Evolutionary conservation across 148 eudicot species (phyloP).

Genomic region (Dianthus caryophyllus): DNA sequence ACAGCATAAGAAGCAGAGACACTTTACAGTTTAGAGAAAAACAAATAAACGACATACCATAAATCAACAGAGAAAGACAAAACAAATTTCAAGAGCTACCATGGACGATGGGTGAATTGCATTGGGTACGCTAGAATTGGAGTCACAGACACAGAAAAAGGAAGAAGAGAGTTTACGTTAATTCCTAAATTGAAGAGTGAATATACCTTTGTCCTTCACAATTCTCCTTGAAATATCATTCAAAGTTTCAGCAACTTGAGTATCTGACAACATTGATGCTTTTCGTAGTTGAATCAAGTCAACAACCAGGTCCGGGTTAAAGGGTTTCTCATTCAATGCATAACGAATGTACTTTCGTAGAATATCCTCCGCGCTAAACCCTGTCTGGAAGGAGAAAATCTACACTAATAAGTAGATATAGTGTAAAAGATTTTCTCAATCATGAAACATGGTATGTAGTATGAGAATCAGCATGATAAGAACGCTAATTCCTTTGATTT

Average conservation of each 20-base stretch:
- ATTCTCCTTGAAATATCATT: conserved; percentile 82
- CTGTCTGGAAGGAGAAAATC: conserved; percentile 54
- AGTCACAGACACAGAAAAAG: background rate
- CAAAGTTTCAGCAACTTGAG: conserved; percentile 61
- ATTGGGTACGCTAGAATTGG: background rate
- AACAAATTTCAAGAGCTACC: background rate
- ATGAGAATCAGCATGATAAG: background rate
- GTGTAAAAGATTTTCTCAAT: background rate
- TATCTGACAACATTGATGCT: conserved; percentile 57
- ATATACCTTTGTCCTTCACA: conserved; percentile 76
- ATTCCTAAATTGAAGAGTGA: background rate
- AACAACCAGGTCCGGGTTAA: conserved; percentile 58
- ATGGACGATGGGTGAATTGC: background rate
- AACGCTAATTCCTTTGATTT: background rate
- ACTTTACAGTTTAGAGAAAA: background rate
- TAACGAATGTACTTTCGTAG: conserved; percentile 90
- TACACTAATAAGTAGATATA: background rate
- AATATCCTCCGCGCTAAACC: conserved; percentile 66
- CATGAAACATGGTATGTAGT: background rate
- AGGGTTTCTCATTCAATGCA: conserved; percentile 84
- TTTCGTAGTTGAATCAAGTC: conserved; percentile 74
- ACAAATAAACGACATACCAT: background rate
- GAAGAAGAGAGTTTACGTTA: background rate
- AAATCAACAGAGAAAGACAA: background rate
- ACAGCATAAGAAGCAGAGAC: too few species aligned